These are phyloP conservation scores for Spongospora subterranea DNA, from an alignment of 208 protist genomes.

Conservation along the genomic window DNA sequence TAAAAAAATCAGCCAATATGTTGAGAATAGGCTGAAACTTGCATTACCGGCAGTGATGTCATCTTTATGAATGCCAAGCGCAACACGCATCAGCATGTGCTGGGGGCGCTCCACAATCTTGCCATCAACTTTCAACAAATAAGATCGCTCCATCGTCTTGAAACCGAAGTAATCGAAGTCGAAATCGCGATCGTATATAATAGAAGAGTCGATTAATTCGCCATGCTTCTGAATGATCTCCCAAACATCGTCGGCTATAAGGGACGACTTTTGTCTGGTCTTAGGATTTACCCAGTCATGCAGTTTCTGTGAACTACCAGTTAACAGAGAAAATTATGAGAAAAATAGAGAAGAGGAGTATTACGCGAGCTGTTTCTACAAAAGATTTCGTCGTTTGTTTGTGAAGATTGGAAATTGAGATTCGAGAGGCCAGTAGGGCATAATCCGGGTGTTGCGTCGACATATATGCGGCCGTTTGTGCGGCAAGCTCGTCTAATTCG, in stretches of 20 bases:
- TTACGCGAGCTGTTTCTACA: conserved; percentile 80
- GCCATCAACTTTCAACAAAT: conserved; percentile 91
- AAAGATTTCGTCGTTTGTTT: conserved; percentile 83
- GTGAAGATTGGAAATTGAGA: conserved; percentile 95
- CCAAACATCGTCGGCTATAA: conserved; percentile 91
- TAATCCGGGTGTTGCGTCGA: conserved; percentile 96
- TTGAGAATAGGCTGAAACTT: conserved; percentile 93
- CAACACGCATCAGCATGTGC: conserved; percentile 98
- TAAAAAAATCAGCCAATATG: conserved; percentile 90
- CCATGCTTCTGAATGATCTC: conserved; percentile 81
- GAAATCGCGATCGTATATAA: conserved; percentile 93
- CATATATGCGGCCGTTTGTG: conserved; percentile 92
- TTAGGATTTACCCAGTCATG: conserved; percentile 85
- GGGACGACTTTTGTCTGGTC: conserved; percentile 80
- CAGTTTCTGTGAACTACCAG: conserved; percentile 71
- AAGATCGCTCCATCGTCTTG: conserved; percentile 98
- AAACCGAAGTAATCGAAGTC: conserved; percentile 98
- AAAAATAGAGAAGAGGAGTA: background rate
- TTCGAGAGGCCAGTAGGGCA: conserved; percentile 92
- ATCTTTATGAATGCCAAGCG: conserved; percentile 92
- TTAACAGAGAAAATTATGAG: background rate
- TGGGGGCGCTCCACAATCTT: conserved; percentile 95
- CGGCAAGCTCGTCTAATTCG: conserved; percentile 72
- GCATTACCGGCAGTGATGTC: conserved; percentile 88
- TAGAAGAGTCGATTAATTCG: conserved; percentile 84